Evolutionary conservation across 768 basidiomycete species (phyloP).

Genomic region (Leccinum sublutescens): DNA sequence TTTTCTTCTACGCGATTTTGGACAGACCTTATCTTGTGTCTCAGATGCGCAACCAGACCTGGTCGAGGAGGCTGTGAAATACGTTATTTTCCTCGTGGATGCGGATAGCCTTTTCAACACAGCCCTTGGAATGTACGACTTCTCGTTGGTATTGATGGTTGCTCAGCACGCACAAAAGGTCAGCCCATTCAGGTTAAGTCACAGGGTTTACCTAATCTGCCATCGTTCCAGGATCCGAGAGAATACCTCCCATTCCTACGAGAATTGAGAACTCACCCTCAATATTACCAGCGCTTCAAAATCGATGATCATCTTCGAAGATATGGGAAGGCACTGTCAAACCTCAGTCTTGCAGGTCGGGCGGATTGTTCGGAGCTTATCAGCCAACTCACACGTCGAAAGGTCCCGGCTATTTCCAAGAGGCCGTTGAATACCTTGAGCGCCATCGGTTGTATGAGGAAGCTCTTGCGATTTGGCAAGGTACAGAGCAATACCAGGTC

Average conservation of each 20-base stretch:
- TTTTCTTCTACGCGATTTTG: not conserved
- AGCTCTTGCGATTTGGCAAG: conserved; percentile 75
- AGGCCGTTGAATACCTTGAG: conserved; percentile 78
- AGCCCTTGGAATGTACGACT: conserved; percentile 98
- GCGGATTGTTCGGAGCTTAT: conserved; percentile 1
- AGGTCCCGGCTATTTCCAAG: conserved; percentile 74
- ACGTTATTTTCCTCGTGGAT: conserved; percentile 96
- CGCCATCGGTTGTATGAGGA: conserved; percentile 70
- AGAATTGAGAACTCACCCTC: conserved; percentile 72
- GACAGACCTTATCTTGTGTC: not conserved
- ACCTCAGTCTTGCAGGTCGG: conserved; percentile 72
- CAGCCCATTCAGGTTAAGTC: conserved; percentile 1
- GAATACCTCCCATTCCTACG: conserved; percentile 98
- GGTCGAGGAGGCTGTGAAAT: conserved; percentile 96
- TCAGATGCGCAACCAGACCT: conserved; percentile 55
- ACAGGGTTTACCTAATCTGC: conserved; percentile 4
- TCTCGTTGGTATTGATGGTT: conserved; percentile 91
- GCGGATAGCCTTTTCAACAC: conserved; percentile 89
- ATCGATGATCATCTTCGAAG: conserved; percentile 93
- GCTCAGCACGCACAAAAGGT: conserved; percentile 98
- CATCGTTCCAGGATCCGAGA: conserved; percentile 76
- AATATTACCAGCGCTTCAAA: conserved; percentile 79
- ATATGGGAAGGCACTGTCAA: conserved; percentile 67
- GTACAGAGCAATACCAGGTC: conserved; percentile 62
- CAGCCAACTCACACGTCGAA: conserved; percentile 8